Evolutionary conservation across 768 basidiomycete genomes (phyloP), one percentile per base, ranked within the genome.

Genomic region (Tylopilus rubrobrunneus): DNA sequence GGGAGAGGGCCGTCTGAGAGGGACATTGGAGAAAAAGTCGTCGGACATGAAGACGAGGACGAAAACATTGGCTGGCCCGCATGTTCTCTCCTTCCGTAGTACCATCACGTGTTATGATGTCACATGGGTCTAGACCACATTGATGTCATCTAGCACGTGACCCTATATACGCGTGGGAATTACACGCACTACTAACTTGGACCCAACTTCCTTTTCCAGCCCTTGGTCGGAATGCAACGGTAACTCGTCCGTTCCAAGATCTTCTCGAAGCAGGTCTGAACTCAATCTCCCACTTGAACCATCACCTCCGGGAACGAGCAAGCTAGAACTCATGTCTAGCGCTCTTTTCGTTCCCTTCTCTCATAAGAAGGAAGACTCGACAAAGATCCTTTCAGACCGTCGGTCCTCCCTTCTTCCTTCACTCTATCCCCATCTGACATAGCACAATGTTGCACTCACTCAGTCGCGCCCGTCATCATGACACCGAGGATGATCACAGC

Each of bases 381-480:
- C 82, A 14, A 79, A 78, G 64, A 86, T 92, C 49, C 74, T 92
- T 15, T 79, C 88, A 50, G 88, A 89, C 68, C 76, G 90, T 92
- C 72, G 64, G 87, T 65, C 2, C 28, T 34, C 27, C 27, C 14
- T n/a, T 34, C n/a, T 39, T 10, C n/a, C n/a, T 19, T 39, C 27
- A 40, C 37, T 28, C 10, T 8, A 6, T 33, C 41, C 34, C 31
- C 31, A 21, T 25, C 40, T 23, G 28, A 49, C 19, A 31, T 15
- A 10, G 9, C 21, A 33, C 41, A 25, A 25, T 23, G 6, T 34
- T 21, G 21, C 27, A 10, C 12, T 9, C 37, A 85, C 46, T 1
- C 47, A 69, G 92, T 94, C 67, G 91, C 91, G 14, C 91, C 91
- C 12, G 85, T 86, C 56, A 89, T 94, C 61, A 91, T 94, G 89